Conservation (phyloP, 768 basidiomycete genomes). For the Galerina sulciceps region DNA sequence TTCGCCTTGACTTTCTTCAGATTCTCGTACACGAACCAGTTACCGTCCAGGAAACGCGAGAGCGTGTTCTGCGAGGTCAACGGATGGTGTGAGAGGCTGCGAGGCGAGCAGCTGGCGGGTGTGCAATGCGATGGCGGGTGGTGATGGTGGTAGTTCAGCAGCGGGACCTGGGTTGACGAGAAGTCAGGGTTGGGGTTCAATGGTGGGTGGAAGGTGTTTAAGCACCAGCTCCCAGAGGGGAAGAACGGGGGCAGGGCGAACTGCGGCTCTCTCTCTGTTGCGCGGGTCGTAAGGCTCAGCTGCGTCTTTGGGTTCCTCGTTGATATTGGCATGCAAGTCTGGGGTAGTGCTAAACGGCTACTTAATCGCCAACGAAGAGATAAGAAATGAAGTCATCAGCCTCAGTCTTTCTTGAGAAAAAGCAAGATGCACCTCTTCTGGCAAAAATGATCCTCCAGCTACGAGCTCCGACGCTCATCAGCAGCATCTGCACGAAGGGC, state of each 20-base stretch:
- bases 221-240: slow-evolving; percentile 93
- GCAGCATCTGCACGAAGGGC: no score
- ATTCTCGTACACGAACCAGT: slow-evolving; percentile 98
- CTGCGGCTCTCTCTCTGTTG: slow-evolving; percentile 90
- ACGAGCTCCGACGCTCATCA: no score
- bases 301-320: slow-evolving; percentile 24
- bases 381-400: no score
- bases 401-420: no score
- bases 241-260: slow-evolving; percentile 76
- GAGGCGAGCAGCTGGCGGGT: slow-evolving; percentile 78
- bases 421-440: no score
- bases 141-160: slow-evolving; percentile 88
- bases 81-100: slow-evolving; percentile 77
- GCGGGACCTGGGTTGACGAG: slow-evolving; percentile 57
- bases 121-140: slow-evolving; percentile 87
- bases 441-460: no score
- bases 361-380: no score
- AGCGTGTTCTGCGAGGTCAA: slow-evolving; percentile 91
- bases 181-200: background rate
- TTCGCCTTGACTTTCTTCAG: slow-evolving; percentile 77
- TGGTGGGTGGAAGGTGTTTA: slow-evolving; percentile 2
- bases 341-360: slow-evolving; percentile 48
- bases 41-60: slow-evolving; percentile 92
- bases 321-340: slow-evolving; percentile 46
- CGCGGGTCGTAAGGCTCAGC: slow-evolving; percentile 73